Evolutionary conservation across 768 basidiomycete species (phyloP), one percentile per base, ranked within the genome.

Genomic region (Amanita thiersii): DNA sequence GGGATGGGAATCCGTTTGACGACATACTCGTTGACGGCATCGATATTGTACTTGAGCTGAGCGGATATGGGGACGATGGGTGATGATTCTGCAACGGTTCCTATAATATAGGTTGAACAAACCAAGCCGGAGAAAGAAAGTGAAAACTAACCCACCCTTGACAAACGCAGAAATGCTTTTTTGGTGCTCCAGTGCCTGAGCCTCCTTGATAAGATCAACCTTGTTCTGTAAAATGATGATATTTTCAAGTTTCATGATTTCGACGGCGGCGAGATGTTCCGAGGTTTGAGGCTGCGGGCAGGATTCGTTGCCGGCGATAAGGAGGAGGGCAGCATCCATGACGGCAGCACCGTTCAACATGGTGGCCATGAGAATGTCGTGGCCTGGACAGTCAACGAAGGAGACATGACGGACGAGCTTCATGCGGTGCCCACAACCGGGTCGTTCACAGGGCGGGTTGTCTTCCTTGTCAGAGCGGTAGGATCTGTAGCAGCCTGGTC

Each of bases 281-380:
- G 89, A 92, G 15, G 96, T 99, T 63, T 99, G 96, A 1, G 96
- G 96, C 57, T 99, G 96, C 1, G 94, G 96, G 61, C 96, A 98
- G 2, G 91, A 89, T 72, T 99, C 96, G 65, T 99, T 99, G 20
- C 88, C 96, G 15, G 96, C 96, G 45, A 99, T 79, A 40, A 99
- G 81, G 1, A 99, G 74, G 0, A 98, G 69, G 3, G 96, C 96
- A 40, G 93, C 96, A 64, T 98, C 93, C 96, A 98, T 99, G 71
- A 98, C 94, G 7, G 96, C 96, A 30, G 96, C 96, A 62, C 94
- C 96, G 74, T 98, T 98, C 52, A 99, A 72, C 96, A 99, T 99
- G 50, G 94, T 99, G 38, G 96, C 96, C 96, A 99, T 99, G 62
- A 99, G 81, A 81, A 99, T 98, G 63, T 97, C 92, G 77, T 94